Percentiles rank a stretch among this genome's conserved stretches.
Evolutionary conservation across 805 yeast species (phyloP).

Genomic region (Myxozyma neotropica): DNA sequence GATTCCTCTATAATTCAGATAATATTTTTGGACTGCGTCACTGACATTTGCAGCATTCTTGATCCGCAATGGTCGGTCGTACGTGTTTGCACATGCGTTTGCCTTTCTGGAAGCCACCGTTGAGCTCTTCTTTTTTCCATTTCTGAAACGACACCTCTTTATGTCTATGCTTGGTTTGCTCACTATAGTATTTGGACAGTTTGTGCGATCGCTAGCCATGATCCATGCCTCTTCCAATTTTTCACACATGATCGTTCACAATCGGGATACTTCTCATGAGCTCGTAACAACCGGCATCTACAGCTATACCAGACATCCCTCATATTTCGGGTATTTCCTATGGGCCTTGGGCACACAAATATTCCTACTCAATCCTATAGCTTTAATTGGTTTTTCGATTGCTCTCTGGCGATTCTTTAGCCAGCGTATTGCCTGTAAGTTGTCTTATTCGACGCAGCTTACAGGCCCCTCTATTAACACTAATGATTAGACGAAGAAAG

Average conservation of each 20-base stretch:
- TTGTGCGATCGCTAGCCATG: slow-evolving; percentile 76
- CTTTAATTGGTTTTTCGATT: slow-evolving; percentile 55
- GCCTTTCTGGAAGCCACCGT: slow-evolving; percentile 56
- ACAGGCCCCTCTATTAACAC: neutral
- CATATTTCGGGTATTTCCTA: slow-evolving; percentile 87
- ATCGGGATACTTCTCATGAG: slow-evolving; percentile 56
- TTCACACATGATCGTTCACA: slow-evolving; percentile 71
- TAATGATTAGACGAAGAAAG: slow-evolving; percentile 58
- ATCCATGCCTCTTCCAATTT: slow-evolving; percentile 82
- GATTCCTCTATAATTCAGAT: slow-evolving; percentile 2
- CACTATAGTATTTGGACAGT: slow-evolving; percentile 63
- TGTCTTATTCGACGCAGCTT: neutral
- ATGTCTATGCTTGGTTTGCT: slow-evolving; percentile 50
- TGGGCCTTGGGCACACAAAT: slow-evolving; percentile 92
- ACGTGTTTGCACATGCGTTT: slow-evolving; percentile 57
- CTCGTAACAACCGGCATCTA: slow-evolving; percentile 79
- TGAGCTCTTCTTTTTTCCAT: slow-evolving; percentile 50
- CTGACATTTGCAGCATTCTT: slow-evolving; percentile 51
- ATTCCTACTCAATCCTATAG: slow-evolving; percentile 64
- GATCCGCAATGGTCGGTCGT: slow-evolving; percentile 62
- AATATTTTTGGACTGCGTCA: neutral
- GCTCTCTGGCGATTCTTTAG: slow-evolving; percentile 71
- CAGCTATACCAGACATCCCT: slow-evolving; percentile 69
- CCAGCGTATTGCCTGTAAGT: slow-evolving; percentile 55
- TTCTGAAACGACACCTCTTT: slow-evolving; percentile 38